These are phyloP conservation scores for Halophytophthora polymorphica DNA, from an alignment of 352 stramenopile species.

Conservation along the genomic window DNA sequence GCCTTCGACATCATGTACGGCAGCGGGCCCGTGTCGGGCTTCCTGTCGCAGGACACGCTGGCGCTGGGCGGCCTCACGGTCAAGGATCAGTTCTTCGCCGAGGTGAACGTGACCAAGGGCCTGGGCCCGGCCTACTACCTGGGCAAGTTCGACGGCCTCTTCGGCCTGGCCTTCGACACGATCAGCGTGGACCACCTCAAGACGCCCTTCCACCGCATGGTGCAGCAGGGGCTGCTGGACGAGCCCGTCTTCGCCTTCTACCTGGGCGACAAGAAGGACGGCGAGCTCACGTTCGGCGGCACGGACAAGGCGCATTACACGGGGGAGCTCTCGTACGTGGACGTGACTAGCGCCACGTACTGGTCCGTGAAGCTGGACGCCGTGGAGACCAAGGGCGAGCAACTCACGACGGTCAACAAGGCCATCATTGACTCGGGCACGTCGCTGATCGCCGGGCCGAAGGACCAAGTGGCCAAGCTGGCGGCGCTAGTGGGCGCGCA, in stretches of 20 bases:
- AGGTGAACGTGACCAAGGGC: constrained; percentile 95
- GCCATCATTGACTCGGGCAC: constrained; percentile 97
- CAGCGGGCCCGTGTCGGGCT: constrained; percentile 89
- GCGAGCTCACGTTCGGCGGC: constrained; percentile 79
- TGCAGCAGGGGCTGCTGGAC: constrained; percentile 86
- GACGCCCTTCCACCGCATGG: constrained; percentile 93
- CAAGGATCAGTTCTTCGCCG: constrained; percentile 91
- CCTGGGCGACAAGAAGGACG: constrained; percentile 85
- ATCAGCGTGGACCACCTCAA: constrained; percentile 91
- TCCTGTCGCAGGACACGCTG: constrained; percentile 88
- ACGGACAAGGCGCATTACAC: constrained; percentile 90
- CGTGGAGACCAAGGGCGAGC: constrained; percentile 55
- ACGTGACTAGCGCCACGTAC: constrained; percentile 66
- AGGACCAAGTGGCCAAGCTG: constrained; percentile 84
- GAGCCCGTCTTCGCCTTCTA: constrained; percentile 96
- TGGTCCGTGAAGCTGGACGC: constrained; percentile 77
- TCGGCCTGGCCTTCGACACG: constrained; percentile 94
- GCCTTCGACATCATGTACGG: constrained; percentile 96
- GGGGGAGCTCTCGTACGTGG: constrained; percentile 92
- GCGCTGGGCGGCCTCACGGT: constrained; percentile 62
- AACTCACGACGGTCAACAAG: constrained; percentile 48
- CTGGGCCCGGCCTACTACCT: constrained; percentile 93
- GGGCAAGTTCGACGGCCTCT: constrained; percentile 98
- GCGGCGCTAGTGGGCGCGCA: constrained; percentile 85
- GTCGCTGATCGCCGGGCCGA: constrained; percentile 93